These are phyloP conservation scores for Lanzia echinophila DNA, from an alignment of 2,329 filamentous ascomycete genomes.

Conservation along the genomic window DNA sequence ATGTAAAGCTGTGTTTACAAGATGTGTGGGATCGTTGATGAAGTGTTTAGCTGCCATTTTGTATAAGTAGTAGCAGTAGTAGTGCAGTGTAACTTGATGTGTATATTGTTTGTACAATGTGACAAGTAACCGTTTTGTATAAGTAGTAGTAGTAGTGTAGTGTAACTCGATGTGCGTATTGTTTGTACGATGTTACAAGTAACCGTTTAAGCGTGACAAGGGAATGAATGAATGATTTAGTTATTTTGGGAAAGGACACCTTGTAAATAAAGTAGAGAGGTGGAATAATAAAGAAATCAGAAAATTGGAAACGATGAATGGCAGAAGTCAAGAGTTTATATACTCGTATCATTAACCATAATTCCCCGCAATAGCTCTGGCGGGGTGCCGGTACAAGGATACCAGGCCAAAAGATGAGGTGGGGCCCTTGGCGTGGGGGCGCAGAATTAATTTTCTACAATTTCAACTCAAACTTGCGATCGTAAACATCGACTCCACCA, in stretches of 20 bases:
- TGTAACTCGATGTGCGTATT: background rate
- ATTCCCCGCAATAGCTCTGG: background rate
- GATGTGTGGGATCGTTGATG: conserved; percentile 72
- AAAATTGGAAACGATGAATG: background rate
- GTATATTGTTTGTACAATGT: background rate
- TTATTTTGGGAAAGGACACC: too few relatives aligned
- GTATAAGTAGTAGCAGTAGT: too few relatives aligned
- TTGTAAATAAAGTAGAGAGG: too few relatives aligned
- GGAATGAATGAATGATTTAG: background rate
- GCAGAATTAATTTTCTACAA: background rate
- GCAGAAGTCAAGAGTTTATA: background rate
- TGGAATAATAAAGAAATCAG: background rate
- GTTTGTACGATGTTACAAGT: background rate
- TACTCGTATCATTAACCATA: background rate
- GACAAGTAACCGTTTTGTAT: conserved; percentile 35
- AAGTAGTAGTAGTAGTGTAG: conserved; percentile 5
- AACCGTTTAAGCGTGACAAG: background rate
- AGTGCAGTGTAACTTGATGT: conserved; percentile 7
- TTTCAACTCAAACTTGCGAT: background rate
- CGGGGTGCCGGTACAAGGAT: background rate
- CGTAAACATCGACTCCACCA: background rate
- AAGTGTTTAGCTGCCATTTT: conserved; percentile 70
- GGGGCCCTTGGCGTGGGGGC: background rate
- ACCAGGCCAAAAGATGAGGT: background rate
- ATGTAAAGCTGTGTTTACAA: conserved; percentile 71